Percentiles rank a stretch among this genome's conserved stretches.
These are phyloP conservation scores for Citrullus colocynthis DNA, from an alignment of 306 rosid species.

Conservation along the genomic window DNA sequence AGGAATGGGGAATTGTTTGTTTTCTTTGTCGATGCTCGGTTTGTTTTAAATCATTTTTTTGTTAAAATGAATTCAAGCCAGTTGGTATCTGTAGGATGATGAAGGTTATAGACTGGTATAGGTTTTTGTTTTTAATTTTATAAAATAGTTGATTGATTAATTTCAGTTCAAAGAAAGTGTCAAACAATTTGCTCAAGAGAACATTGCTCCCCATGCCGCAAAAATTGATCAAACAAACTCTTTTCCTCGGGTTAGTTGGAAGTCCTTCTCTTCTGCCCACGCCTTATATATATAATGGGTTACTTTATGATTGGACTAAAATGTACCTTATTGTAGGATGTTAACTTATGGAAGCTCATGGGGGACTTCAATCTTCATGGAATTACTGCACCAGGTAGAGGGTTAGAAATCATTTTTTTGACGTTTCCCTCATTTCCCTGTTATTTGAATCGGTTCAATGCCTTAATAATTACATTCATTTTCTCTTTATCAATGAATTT, in stretches of 20 bases:
- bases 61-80: neutral
- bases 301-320: slow-evolving; percentile 7
- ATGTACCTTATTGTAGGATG: slow-evolving; percentile 40
- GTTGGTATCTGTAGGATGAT: neutral
- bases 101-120: neutral
- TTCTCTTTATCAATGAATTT: neutral
- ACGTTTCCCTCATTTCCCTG: neutral
- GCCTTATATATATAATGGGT: neutral
- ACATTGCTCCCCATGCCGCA: slow-evolving; percentile 80
- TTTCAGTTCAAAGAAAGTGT: slow-evolving; percentile 88
- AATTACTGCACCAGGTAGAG: slow-evolving; percentile 80
- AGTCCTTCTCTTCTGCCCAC: neutral
- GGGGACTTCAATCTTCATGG: slow-evolving; percentile 92
- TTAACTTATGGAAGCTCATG: slow-evolving; percentile 90
- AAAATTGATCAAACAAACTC: slow-evolving; percentile 69
- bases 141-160: neutral
- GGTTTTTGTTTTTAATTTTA: neutral
- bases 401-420: neutral
- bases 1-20: neutral
- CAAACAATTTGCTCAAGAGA: slow-evolving; percentile 60
- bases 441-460: neutral
- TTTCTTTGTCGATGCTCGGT: neutral
- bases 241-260: slow-evolving; percentile 40
- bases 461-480: too few species aligned
- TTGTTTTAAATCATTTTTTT: neutral